Percentiles rank a stretch among this genome's conserved stretches.
These are phyloP conservation scores for Zygotorulaspora danielsina DNA, from an alignment of 805 yeast genomes.

Conservation along the genomic window DNA sequence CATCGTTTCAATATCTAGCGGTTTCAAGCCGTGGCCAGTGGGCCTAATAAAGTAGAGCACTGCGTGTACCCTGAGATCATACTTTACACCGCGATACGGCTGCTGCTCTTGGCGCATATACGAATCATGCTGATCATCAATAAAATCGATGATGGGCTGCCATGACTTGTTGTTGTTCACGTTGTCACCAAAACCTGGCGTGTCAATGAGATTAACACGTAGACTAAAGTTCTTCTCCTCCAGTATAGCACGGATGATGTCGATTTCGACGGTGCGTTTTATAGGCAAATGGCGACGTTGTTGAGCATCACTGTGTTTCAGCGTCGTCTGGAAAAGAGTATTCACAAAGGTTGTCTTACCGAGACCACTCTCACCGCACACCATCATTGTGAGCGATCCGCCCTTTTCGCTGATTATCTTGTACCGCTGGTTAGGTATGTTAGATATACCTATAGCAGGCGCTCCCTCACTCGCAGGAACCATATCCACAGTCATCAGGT, in stretches of 20 bases:
- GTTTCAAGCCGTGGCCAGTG: constrained; percentile 81
- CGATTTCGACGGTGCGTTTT: constrained; percentile 70
- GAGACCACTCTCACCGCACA: constrained; percentile 86
- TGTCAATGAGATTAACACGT: constrained; percentile 77
- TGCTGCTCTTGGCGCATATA: constrained; percentile 93
- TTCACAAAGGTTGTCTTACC: constrained; percentile 91
- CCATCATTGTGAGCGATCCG: constrained; percentile 73
- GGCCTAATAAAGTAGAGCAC: constrained; percentile 89
- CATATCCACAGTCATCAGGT: constrained; percentile 10
- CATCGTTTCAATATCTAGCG: constrained; percentile 86
- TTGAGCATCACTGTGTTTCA: constrained; percentile 50
- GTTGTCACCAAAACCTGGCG: constrained; percentile 92
- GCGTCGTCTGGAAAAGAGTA: constrained; percentile 71
- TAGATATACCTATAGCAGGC: constrained; percentile 60
- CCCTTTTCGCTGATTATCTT: constrained; percentile 73
- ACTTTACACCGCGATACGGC: constrained; percentile 61
- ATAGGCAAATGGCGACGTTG: constrained; percentile 44
- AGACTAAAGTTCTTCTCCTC: constrained; percentile 80
- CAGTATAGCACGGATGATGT: constrained; percentile 70
- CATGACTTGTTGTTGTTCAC: constrained; percentile 81
- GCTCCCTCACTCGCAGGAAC: constrained; percentile 10
- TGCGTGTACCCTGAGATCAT: constrained; percentile 86
- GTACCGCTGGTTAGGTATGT: constrained; percentile 72
- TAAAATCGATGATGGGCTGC: constrained; percentile 81
- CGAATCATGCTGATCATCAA: constrained; percentile 86